Conservation (phyloP, 129 eudicot species). For the Lonicera japonica region DNA sequence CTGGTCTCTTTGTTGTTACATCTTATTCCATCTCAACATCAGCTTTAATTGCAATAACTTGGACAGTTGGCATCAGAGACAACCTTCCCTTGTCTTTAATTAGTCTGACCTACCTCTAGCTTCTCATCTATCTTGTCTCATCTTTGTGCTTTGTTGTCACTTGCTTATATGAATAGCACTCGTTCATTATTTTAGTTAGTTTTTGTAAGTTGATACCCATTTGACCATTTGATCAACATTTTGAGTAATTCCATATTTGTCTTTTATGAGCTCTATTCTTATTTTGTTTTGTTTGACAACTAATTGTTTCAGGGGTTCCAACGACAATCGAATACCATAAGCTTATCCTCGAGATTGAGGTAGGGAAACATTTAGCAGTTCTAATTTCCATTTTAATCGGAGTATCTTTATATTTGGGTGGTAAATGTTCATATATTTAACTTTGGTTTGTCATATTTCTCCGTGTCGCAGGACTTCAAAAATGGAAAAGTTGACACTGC, state of each 20-base stretch:
- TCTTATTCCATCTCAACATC: neutral
- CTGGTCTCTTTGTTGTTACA: neutral
- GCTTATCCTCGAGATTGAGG: slow-evolving; percentile 95
- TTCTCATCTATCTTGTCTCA: neutral
- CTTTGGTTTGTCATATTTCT: neutral
- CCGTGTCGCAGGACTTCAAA: slow-evolving; percentile 68
- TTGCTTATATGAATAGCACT: no score
- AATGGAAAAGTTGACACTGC: slow-evolving; percentile 96
- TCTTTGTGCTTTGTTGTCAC: no score
- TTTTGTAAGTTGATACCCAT: no score
- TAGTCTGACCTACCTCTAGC: neutral
- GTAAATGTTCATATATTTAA: neutral
- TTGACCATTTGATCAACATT: no score
- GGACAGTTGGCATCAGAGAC: neutral
- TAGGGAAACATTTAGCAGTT: slow-evolving; percentile 19
- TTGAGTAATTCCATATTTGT: neutral
- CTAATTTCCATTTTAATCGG: neutral
- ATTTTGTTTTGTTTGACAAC: neutral
- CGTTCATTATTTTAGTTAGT: no score
- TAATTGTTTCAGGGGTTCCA: slow-evolving; percentile 73
- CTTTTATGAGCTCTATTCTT: neutral
- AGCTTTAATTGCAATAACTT: no score
- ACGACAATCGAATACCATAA: slow-evolving; percentile 97
- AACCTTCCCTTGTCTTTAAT: neutral
- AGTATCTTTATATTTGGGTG: neutral